Percentiles rank a stretch among this genome's conserved stretches.
Evolutionary conservation across 1,284 basidiomycete species (phyloP).

Genomic region (Moniliophthora roreri): DNA sequence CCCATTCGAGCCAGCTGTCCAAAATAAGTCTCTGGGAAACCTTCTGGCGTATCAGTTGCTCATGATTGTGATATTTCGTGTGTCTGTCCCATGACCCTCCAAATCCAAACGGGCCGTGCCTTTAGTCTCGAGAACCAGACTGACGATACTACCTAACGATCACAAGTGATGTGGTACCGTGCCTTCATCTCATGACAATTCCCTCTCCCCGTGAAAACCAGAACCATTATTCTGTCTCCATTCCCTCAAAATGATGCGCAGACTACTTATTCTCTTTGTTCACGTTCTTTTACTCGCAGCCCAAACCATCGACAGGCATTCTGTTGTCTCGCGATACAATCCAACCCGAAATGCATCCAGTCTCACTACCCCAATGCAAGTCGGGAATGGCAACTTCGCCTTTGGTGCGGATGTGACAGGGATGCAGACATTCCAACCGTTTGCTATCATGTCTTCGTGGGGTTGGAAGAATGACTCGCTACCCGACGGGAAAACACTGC

Average conservation of each 20-base stretch:
- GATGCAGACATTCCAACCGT: constrained; percentile 35
- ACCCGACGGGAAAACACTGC: constrained; percentile 40
- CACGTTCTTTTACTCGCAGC: not conserved
- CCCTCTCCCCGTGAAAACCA: no score
- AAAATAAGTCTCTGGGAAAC: no score
- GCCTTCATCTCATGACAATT: no score
- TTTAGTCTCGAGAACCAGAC: no score
- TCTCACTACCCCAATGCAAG: constrained; percentile 51
- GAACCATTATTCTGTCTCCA: not conserved
- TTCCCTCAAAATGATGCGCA: not conserved
- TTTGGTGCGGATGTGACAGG: constrained; percentile 59
- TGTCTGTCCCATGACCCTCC: no score
- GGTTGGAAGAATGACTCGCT: constrained; percentile 63
- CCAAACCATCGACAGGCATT: constrained; percentile 36
- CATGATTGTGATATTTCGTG: no score
- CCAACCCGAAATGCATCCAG: constrained; percentile 50
- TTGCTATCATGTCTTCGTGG: constrained; percentile 58
- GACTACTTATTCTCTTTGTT: not conserved
- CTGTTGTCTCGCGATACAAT: constrained; percentile 52
- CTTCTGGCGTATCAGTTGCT: no score
- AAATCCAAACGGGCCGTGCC: no score
- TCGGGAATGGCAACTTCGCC: constrained; percentile 64
- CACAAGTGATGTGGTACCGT: no score
- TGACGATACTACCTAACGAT: no score
- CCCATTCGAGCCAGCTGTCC: no score